A percentile compares a stretch with the other conserved stretches of the same genome.
These are phyloP conservation scores for Aspergillus proliferans DNA, from an alignment of 2,329 filamentous ascomycete genomes.

Conservation along the genomic window DNA sequence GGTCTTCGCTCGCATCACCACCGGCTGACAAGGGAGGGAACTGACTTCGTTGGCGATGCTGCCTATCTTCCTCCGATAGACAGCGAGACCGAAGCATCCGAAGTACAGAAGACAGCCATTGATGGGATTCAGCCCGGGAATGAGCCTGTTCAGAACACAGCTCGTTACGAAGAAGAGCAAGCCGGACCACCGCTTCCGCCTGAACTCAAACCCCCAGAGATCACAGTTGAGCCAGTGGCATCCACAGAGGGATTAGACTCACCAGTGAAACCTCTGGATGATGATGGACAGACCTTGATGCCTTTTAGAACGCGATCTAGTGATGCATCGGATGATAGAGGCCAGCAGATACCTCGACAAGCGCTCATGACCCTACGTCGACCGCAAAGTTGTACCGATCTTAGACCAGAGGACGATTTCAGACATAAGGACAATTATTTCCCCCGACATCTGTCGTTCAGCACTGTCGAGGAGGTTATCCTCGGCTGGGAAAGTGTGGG, in stretches of 20 bases:
- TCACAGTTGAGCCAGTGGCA: constrained; percentile 25
- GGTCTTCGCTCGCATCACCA: constrained; percentile 36
- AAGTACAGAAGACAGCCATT: constrained; percentile 9
- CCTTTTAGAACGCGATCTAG: constrained; percentile 23
- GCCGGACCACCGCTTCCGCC: constrained; percentile 5
- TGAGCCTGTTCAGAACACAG: constrained; percentile 11
- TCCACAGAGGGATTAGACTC: constrained; percentile 13
- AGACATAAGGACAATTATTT: constrained; percentile 25
- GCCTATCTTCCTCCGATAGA: constrained; percentile 23
- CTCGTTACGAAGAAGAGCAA: constrained; percentile 10
- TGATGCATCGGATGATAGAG: constrained; percentile 23
- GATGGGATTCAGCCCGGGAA: constrained; percentile 11
- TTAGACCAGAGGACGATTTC: constrained; percentile 14
- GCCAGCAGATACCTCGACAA: constrained; percentile 16
- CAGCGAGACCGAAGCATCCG: constrained; percentile 20
- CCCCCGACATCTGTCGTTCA: constrained; percentile 42
- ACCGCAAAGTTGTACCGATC: constrained; percentile 31
- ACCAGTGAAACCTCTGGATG: constrained; percentile 15
- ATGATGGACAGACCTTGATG: constrained; percentile 25
- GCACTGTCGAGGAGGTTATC: constrained; percentile 41
- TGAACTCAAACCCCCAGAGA: constrained; percentile 23
- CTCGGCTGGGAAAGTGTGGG: constrained; percentile 30
- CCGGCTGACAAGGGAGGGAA: constrained; percentile 30
- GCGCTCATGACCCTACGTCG: constrained; percentile 29
- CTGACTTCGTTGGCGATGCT: constrained; percentile 24